Percentiles rank a stretch among this genome's conserved stretches.
Conservation (phyloP, 257 asterid species). For the Solanum chmielewskii region DNA sequence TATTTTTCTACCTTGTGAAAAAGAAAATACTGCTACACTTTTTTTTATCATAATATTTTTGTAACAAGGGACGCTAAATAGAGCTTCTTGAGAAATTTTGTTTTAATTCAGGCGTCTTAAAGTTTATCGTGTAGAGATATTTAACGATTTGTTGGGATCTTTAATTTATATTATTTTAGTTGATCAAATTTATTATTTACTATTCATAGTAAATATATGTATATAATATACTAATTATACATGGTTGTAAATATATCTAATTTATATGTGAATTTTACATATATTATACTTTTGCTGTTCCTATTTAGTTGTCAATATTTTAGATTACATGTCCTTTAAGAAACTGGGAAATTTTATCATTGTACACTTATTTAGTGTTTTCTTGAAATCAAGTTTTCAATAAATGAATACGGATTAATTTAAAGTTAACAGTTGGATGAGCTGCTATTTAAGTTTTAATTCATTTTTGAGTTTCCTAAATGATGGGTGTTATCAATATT, state of each 20-base stretch:
- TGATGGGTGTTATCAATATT: not conserved
- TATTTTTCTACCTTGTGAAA: not conserved
- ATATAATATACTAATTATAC: too few relatives aligned
- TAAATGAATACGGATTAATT: too few relatives aligned
- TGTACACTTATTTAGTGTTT: not conserved
- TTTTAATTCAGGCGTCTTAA: not conserved
- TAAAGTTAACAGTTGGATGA: not conserved
- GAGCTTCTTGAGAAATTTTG: not conserved
- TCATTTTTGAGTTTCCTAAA: not conserved
- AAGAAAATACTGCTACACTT: not conserved
- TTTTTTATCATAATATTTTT: not conserved
- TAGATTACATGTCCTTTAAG: too few relatives aligned
- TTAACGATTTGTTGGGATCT: not conserved
- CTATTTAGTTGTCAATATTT: not conserved
- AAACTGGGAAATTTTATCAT: too few relatives aligned
- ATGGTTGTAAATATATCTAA: fast-evolving
- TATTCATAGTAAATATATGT: fast-evolving
- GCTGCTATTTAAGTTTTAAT: too few relatives aligned
- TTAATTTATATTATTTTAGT: not conserved
- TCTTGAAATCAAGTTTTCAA: not conserved
- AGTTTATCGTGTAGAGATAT: not conserved
- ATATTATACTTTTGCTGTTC: too few relatives aligned
- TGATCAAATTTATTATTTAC: not conserved
- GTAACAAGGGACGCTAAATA: not conserved
- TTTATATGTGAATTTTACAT: not conserved